These are phyloP conservation scores for Metrosideros polymorpha DNA, from an alignment of 441 rosid genomes.

Conservation along the genomic window DNA sequence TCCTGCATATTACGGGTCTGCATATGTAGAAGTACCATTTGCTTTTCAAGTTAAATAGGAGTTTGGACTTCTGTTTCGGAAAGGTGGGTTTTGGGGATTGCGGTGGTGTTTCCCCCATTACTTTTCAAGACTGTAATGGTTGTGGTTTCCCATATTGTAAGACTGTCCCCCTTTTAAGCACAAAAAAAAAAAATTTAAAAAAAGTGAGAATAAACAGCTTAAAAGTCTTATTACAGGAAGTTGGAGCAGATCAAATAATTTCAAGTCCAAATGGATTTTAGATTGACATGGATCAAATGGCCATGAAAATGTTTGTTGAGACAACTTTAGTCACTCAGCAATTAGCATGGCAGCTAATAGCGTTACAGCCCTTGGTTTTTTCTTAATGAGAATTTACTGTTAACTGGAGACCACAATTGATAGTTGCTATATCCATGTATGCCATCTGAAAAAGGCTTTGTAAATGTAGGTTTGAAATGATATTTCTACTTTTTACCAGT, in stretches of 20 bases:
- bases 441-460: neutral
- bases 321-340: neutral
- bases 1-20: neutral
- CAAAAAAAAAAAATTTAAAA: neutral
- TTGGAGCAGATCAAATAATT: accelerated
- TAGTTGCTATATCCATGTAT: neutral
- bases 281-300: neutral
- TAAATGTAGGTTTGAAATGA: too few species aligned
- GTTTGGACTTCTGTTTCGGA: neutral
- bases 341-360: neutral
- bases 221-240: neutral
- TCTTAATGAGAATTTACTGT: accelerated
- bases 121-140: neutral
- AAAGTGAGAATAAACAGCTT: neutral
- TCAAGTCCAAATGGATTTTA: neutral
- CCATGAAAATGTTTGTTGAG: neutral
- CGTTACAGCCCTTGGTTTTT: neutral
- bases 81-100: too few species aligned
- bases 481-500: neutral
- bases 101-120: accelerated
- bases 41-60: neutral
- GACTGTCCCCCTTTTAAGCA: neutral
- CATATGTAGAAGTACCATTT: neutral
- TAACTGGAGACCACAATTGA: neutral
- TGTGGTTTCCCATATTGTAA: accelerated